Evolutionary conservation across 768 basidiomycete genomes (phyloP), one percentile per base, ranked within the genome.

Genomic region (Russula earlei): DNA sequence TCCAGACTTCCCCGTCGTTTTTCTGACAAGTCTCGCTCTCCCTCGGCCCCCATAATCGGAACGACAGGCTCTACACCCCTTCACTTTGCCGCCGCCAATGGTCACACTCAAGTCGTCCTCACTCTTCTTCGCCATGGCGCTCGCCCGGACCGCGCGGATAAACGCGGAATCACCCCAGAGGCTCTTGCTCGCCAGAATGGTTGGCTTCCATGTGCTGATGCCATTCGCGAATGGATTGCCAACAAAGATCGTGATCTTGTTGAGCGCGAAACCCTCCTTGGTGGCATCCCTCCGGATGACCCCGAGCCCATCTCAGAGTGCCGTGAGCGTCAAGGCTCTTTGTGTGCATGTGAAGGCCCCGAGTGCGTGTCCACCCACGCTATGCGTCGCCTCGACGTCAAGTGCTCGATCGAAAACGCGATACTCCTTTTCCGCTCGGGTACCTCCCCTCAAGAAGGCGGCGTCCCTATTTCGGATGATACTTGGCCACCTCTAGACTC

Each of bases 11-110:
- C 85, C 37, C 78, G 84, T 56, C 82, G 84, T 55, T 89, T 87
- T 66, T 85, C 84, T 37, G 81, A 76, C 64, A 84, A 85, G 67
- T 79, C 74, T 57, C 76, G 85, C 51, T 83, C 84, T 64, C 64
- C 80, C 17, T 77, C 84, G 33, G 77, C 77, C 4, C 84, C 85
- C 49, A 87, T 87, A 63, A 81, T 88, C 41, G 87, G 86, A 43
- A 81, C 82, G 7, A 85, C 86, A n/a, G 94, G 93, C 31, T 87
- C 87, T 4, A 96, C 95, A 0, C 91, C 96, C 0, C 82, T 98
- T 24, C 96, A 99, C 68, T 99, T 97, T 67, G 95, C 96, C 14
- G 87, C 93, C 33, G 93, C 95, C 27, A 93, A 96, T 64, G 94
- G 94, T 3, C 91, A 99, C 70, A 80, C 80, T 29, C 70, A 76